phyloP scores from a whole-genome alignment of 148 eudicot species.

The Chenopodium suecicum region DNA sequence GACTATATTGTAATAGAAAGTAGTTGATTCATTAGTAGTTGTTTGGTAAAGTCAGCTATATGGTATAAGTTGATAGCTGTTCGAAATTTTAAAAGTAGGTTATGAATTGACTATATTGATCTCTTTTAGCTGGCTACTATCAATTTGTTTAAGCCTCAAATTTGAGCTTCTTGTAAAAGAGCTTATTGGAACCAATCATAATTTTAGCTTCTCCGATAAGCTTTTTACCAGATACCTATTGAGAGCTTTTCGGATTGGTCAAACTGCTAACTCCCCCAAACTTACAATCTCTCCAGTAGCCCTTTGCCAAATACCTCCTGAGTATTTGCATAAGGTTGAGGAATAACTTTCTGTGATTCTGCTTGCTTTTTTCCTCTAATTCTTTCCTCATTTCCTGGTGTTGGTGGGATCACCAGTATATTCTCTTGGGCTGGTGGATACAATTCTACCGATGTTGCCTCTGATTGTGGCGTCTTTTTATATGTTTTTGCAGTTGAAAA shows the following conservation, averaged over 20 bases:
- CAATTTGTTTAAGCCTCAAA: background rate
- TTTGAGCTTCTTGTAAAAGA: background rate
- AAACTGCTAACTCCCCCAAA: background rate
- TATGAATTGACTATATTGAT: background rate
- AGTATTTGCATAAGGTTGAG: background rate
- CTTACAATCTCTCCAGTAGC: background rate
- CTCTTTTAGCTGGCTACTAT: background rate
- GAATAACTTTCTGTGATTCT: background rate
- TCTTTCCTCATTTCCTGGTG: background rate
- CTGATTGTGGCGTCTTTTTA: slow-evolving; percentile 14
- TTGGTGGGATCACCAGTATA: background rate
- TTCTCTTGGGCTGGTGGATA: background rate
- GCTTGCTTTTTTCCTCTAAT: background rate
- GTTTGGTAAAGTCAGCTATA: background rate
- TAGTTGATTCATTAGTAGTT: background rate
- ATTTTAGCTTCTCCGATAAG: background rate
- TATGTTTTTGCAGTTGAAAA: slow-evolving; percentile 57
- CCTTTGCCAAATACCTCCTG: background rate
- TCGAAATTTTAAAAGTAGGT: background rate
- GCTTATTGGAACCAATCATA: background rate
- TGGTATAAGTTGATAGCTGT: background rate
- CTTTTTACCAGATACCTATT: background rate
- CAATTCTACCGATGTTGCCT: slow-evolving; percentile 2
- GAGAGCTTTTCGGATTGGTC: background rate
- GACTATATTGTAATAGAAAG: background rate